A percentile compares a stretch with the other conserved stretches of the same genome.
These are phyloP conservation scores for Xylariaceae sp. DNA, from an alignment of 2,329 filamentous ascomycete species.

Conservation along the genomic window DNA sequence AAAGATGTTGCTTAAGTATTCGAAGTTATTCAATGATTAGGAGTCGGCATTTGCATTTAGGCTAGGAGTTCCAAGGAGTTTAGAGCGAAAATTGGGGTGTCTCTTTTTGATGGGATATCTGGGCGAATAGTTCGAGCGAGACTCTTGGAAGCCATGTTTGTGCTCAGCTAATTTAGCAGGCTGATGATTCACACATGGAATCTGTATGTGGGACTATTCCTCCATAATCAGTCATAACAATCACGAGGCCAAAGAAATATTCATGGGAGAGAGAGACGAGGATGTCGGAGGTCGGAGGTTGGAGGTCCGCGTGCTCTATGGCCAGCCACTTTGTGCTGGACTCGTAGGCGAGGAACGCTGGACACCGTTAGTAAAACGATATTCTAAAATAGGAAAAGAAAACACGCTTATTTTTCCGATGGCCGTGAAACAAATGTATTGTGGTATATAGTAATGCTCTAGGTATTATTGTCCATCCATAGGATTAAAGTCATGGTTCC, in stretches of 20 bases:
- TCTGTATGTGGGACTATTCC: neutral
- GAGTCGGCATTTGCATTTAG: conserved; percentile 1
- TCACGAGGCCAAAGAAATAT: neutral
- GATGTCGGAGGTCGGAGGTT: too few species aligned
- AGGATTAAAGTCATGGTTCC: too few species aligned
- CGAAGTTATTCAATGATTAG: neutral
- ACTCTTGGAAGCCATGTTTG: neutral
- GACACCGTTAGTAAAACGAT: too few species aligned
- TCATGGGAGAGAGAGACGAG: too few species aligned
- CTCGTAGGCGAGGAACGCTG: too few species aligned
- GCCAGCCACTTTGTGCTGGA: too few species aligned
- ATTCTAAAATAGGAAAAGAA: too few species aligned
- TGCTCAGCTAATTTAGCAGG: neutral
- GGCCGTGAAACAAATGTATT: too few species aligned
- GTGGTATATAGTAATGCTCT: too few species aligned
- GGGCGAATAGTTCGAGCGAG: neutral
- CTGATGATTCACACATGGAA: neutral
- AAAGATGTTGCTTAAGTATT: neutral
- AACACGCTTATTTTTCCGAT: too few species aligned
- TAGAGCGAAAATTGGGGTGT: neutral
- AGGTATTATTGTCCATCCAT: too few species aligned
- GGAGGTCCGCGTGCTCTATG: too few species aligned
- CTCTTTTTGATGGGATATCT: neutral
- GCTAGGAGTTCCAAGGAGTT: conserved; percentile 12
- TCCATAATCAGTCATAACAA: neutral